These are phyloP conservation scores for Apiotrichum montevideense DNA, from an alignment of 1,284 basidiomycete genomes.

Conservation along the genomic window DNA sequence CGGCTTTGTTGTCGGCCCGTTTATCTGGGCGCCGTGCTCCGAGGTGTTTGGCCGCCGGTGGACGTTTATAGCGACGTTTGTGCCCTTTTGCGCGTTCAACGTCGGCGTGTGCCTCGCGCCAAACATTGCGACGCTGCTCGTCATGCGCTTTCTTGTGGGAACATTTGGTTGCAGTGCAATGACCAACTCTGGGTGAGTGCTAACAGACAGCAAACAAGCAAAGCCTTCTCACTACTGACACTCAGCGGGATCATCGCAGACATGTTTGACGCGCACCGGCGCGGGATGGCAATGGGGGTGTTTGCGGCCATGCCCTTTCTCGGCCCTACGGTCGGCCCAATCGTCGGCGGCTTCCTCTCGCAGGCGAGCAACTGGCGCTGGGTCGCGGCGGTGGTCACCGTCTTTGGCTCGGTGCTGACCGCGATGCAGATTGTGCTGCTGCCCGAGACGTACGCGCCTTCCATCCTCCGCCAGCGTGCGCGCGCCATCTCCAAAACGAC, in stretches of 20 bases:
- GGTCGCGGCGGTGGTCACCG: slow-evolving; percentile 62
- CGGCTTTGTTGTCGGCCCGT: slow-evolving; percentile 47
- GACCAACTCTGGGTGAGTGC: slow-evolving; percentile 43
- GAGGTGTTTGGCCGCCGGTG: slow-evolving; percentile 57
- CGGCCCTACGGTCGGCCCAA: slow-evolving; percentile 29
- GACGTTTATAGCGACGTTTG: slow-evolving; percentile 52
- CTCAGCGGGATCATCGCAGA: slow-evolving; percentile 46
- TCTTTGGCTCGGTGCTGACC: slow-evolving; percentile 37
- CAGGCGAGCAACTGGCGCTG: slow-evolving; percentile 43
- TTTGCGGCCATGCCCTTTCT: slow-evolving; percentile 49
- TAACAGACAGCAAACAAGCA: too few species aligned
- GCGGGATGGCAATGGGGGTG: slow-evolving; percentile 46
- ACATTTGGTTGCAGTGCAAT: slow-evolving; percentile 46
- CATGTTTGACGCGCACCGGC: slow-evolving; percentile 42
- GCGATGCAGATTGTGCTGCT: slow-evolving; percentile 29
- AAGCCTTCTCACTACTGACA: too few species aligned
- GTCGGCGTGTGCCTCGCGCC: slow-evolving; percentile 58
- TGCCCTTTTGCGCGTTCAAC: slow-evolving; percentile 59
- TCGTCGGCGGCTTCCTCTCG: slow-evolving; percentile 11
- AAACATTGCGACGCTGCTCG: slow-evolving; percentile 57
- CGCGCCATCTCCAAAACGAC: slow-evolving; percentile 28
- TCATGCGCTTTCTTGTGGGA: slow-evolving; percentile 43
- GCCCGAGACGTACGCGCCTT: slow-evolving; percentile 48
- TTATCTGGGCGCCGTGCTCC: slow-evolving; percentile 60
- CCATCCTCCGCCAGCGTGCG: slow-evolving; percentile 40